phyloP scores from a whole-genome alignment of 306 rosid genomes.

The Quercus gilva region DNA sequence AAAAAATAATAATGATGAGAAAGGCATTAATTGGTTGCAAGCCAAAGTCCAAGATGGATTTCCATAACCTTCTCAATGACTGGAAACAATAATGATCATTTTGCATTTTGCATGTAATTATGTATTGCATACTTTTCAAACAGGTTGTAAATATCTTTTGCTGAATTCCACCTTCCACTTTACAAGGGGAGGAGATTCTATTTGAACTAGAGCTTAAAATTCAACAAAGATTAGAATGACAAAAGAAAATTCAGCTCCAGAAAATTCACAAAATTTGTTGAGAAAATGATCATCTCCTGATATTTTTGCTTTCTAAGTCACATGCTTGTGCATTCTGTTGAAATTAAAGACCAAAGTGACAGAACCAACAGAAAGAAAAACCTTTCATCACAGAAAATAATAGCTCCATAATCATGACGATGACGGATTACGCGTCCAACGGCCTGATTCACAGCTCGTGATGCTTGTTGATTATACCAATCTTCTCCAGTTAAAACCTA shows the following conservation, averaged over 20 bases:
- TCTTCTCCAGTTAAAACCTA: slow-evolving; percentile 79
- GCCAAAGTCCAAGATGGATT: not conserved
- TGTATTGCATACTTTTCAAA: not conserved
- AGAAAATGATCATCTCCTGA: not conserved
- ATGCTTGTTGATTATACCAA: slow-evolving; percentile 96
- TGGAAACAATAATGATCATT: too few species aligned
- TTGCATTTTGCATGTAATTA: not conserved
- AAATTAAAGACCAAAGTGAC: slow-evolving; percentile 10
- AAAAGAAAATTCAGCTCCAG: not conserved
- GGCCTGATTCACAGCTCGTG: slow-evolving; percentile 96
- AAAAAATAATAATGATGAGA: not conserved
- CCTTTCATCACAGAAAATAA: slow-evolving; percentile 94
- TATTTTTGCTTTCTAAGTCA: not conserved
- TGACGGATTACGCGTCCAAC: slow-evolving; percentile 99
- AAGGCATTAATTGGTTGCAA: not conserved
- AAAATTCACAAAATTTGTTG: not conserved
- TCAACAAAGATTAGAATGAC: not conserved
- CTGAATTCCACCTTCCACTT: too few species aligned
- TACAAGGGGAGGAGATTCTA: too few species aligned
- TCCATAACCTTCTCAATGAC: not conserved
- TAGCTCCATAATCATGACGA: slow-evolving; percentile 95
- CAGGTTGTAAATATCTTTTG: not conserved
- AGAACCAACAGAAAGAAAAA: slow-evolving; percentile 23
- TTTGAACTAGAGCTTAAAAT: not conserved
- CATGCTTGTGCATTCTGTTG: slow-evolving; percentile 6